phyloP scores from a whole-genome alignment of 176 grass and related monocot species.

The Paspalum notatum region DNA sequence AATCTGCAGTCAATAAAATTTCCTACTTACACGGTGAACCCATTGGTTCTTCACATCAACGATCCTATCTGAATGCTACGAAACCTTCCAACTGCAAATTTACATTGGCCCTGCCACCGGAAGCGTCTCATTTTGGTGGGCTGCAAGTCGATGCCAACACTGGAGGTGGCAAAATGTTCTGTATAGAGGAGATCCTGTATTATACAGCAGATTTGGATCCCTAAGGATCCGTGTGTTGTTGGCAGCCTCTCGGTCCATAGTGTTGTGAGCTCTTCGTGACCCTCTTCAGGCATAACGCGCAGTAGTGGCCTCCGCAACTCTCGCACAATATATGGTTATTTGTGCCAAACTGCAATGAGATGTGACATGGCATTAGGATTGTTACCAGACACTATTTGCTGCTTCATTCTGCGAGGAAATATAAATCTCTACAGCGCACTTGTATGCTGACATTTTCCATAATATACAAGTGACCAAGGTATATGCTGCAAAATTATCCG shows the following conservation, averaged over 20 bases:
- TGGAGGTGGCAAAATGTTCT: not conserved
- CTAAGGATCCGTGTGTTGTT: not conserved
- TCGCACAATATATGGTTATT: constrained; percentile 30
- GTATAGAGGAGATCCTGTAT: not conserved
- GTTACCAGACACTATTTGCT: not conserved
- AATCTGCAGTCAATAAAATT: not conserved
- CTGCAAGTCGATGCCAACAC: not conserved
- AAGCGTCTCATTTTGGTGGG: not conserved
- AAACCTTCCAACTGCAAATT: not conserved
- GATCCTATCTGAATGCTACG: not conserved
- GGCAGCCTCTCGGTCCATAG: constrained; percentile 22
- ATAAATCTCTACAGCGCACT: not conserved
- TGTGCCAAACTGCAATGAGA: constrained; percentile 7
- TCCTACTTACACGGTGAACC: not conserved
- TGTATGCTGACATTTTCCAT: not conserved
- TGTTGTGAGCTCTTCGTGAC: not conserved
- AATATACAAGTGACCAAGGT: not conserved
- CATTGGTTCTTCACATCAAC: not conserved
- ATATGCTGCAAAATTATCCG: not conserved
- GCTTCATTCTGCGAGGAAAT: not conserved
- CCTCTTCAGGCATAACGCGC: constrained; percentile 19
- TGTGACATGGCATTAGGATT: not conserved
- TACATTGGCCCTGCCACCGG: not conserved
- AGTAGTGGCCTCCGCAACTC: constrained; percentile 13
- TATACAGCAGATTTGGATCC: not conserved